Base-by-base conservation (phyloP, 257 asterid genomes). In the Ajuga chamaepitys region DNA sequence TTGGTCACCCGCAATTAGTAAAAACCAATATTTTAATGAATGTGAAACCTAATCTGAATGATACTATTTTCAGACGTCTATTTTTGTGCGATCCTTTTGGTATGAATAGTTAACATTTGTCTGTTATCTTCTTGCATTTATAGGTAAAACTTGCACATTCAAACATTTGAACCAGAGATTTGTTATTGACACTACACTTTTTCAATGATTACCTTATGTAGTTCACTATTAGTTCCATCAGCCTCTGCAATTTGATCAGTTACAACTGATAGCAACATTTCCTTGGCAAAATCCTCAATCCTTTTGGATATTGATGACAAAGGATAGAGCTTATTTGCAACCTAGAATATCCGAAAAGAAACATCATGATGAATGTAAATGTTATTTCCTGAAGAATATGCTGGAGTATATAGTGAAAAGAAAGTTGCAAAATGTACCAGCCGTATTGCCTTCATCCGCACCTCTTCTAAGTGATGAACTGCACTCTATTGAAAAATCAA, bases 371-470 rank as follows among this genome's bases (percentile, higher is more conserved):
- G 41, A 55, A 26, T 14, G 51, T 1, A 52, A 32, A 26, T 10
- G 14, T 32, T 25, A 42, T 34, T 30, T 69, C 61, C 50, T 22
- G 71, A 60, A 60, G 16, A 54, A 69, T 51, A 70, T 18, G 66
- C 14, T 7, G 50, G 45, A 47, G 25, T 34, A 41, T 40, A 17
- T 38, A 64, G 22, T 63, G 18, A 69, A 74, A 72, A 46, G 66
- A 26, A 54, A 75, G 73, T 56, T 66, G 52, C 14, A 52, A 8
- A 67, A 53, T 30, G 41, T 88, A 94, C 99, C 99, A 94, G 86
- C 68, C 99, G 96, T 75, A 94, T 85, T 72, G 99, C 97, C 90
- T 94, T 94, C 91, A 88, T 91, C 58, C 97, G 94, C 77, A 94
- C 97, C 84, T 94, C 97, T 74, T 89, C 97, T 75, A 83, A 72